phyloP scores from a whole-genome alignment of 805 yeast species.

The Pichia sporocuriosa region DNA sequence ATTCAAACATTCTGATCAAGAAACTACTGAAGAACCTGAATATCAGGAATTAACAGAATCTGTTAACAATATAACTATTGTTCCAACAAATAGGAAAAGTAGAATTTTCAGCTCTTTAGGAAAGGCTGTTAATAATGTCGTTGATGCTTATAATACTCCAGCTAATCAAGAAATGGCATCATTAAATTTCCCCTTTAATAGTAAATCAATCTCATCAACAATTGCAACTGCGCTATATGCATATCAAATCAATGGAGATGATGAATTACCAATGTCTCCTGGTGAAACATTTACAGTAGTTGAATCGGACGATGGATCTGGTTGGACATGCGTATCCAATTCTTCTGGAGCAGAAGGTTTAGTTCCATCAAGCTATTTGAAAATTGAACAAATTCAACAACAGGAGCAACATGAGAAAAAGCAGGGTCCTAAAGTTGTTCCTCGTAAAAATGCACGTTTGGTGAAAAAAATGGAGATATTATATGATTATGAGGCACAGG shows the following conservation, averaged over 20 bases:
- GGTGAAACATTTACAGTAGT: slow-evolving; percentile 58
- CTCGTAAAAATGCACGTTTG: slow-evolving; percentile 64
- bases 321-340: slow-evolving; percentile 76
- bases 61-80: slow-evolving; percentile 22
- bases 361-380: slow-evolving; percentile 79
- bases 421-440: slow-evolving; percentile 64
- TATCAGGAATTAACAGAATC: slow-evolving; percentile 24
- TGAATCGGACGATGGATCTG: slow-evolving; percentile 78
- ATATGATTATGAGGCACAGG: slow-evolving; percentile 72
- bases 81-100: slow-evolving; percentile 17
- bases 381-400: slow-evolving; percentile 28
- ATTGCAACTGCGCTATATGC: slow-evolving; percentile 49
- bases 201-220: neutral
- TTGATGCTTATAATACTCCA: slow-evolving; percentile 14
- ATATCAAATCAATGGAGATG: slow-evolving; percentile 64
- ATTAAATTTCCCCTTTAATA: neutral
- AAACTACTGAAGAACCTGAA: slow-evolving; percentile 20
- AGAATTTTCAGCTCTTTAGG: slow-evolving; percentile 23
- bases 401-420: slow-evolving; percentile 31
- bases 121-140: slow-evolving; percentile 1
- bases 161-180: slow-evolving; percentile 1
- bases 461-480: slow-evolving; percentile 59
- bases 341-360: slow-evolving; percentile 51
- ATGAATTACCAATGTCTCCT: slow-evolving; percentile 56
- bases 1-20: slow-evolving; percentile 9